phyloP scores from a whole-genome alignment of 148 eudicot genomes.

The Cornus controversa region DNA sequence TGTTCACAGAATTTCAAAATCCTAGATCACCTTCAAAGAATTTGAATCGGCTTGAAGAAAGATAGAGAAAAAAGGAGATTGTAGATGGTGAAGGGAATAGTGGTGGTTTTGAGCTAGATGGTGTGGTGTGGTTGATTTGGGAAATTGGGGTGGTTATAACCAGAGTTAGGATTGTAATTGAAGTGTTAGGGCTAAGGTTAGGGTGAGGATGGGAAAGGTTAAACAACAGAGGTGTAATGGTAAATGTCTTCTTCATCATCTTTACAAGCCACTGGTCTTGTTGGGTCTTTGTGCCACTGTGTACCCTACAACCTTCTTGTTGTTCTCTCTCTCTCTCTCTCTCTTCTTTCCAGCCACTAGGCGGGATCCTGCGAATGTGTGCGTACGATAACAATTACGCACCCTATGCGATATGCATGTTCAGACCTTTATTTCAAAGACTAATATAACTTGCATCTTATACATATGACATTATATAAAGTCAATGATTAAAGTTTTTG shows the following conservation, averaged over 20 bases:
- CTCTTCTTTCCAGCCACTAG: not conserved
- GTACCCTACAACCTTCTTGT: conserved; percentile 6
- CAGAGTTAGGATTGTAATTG: conserved; percentile 1
- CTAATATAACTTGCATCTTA: too few relatives aligned
- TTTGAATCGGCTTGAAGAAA: not conserved
- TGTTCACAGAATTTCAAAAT: not conserved
- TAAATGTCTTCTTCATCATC: not conserved
- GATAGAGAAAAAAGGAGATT: not conserved
- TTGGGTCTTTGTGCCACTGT: not conserved
- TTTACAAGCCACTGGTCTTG: conserved; percentile 2
- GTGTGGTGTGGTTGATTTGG: conserved; percentile 3
- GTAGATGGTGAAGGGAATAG: not conserved
- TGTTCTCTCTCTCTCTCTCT: not conserved
- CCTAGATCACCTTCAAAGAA: not conserved
- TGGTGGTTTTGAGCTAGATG: not conserved
- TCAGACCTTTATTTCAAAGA: too few relatives aligned
- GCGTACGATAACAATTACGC: too few relatives aligned
- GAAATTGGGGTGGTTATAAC: not conserved
- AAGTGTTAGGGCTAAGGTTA: not conserved
- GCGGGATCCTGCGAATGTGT: too few relatives aligned
- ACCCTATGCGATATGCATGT: too few relatives aligned
- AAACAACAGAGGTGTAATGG: conserved; percentile 1
- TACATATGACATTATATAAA: too few relatives aligned
- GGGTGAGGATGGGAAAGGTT: not conserved
- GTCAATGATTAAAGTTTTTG: too few relatives aligned